phyloP scores from a whole-genome alignment of 129 eudicot species.

The Flaveria robusta region DNA sequence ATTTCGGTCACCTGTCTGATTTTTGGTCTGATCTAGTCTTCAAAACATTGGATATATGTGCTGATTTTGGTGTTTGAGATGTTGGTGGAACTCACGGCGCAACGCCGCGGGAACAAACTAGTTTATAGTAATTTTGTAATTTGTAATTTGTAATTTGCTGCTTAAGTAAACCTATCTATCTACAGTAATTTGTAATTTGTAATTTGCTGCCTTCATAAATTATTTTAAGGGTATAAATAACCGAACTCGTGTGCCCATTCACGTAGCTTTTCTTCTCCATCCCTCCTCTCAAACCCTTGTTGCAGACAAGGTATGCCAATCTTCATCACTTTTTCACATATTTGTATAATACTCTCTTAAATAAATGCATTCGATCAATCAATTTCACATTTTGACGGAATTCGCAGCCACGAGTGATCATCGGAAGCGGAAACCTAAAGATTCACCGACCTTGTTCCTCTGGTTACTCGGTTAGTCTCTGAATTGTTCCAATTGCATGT shows the following conservation, averaged over 20 bases:
- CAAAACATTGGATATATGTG: too few species aligned
- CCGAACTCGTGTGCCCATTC: slow-evolving; percentile 30
- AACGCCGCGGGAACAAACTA: too few species aligned
- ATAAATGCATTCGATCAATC: slow-evolving; percentile 16
- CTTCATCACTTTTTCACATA: slow-evolving; percentile 23
- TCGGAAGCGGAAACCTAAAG: slow-evolving; percentile 22
- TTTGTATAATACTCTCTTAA: neutral
- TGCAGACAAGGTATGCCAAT: slow-evolving; percentile 36
- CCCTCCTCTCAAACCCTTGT: slow-evolving; percentile 38
- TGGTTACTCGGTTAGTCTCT: slow-evolving; percentile 28
- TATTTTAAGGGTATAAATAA: too few species aligned
- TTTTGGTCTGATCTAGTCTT: too few species aligned
- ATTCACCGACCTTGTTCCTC: slow-evolving; percentile 15
- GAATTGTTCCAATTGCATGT: slow-evolving; percentile 8
- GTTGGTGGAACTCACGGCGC: too few species aligned
- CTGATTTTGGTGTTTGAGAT: too few species aligned
- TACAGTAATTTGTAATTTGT: too few species aligned
- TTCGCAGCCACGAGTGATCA: slow-evolving; percentile 33
- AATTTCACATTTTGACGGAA: slow-evolving; percentile 23
- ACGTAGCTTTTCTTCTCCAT: slow-evolving; percentile 28
- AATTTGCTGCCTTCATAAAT: slow-evolving; percentile 13
- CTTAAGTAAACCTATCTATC: too few species aligned
- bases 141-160: too few species aligned
- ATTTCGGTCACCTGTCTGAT: too few species aligned
- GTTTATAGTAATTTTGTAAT: too few species aligned